A percentile compares a stretch with the other conserved stretches of the same genome.
phyloP scores from a whole-genome alignment of 148 eudicot species.

The Vaccinium macrocarpon region DNA sequence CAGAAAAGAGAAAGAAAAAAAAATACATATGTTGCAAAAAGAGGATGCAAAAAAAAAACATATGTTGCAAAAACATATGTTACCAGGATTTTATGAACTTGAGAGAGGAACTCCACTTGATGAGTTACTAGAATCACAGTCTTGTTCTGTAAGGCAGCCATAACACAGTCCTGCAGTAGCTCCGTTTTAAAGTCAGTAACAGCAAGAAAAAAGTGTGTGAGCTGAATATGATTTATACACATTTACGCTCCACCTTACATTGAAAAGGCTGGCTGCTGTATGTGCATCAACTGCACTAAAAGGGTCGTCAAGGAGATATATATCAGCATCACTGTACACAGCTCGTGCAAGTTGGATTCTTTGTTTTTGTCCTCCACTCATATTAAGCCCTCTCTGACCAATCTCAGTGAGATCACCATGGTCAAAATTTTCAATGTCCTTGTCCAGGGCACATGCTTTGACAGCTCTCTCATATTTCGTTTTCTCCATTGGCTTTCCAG shows the following conservation, averaged over 20 bases:
- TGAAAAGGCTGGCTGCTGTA: slow-evolving; percentile 51
- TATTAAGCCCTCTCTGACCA: slow-evolving; percentile 58
- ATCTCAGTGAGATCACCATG: slow-evolving; percentile 64
- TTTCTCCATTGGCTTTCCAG: slow-evolving; percentile 47
- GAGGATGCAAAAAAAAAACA: background rate
- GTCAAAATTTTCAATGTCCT: slow-evolving; percentile 39
- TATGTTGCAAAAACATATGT: background rate
- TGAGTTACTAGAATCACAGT: slow-evolving; percentile 66
- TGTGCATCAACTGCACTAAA: slow-evolving; percentile 75
- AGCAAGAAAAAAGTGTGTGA: background rate
- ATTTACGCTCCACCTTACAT: slow-evolving; percentile 24
- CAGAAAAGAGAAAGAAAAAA: background rate
- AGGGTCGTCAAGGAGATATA: slow-evolving; percentile 69
- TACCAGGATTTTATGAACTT: slow-evolving; percentile 64
- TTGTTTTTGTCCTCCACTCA: slow-evolving; percentile 68
- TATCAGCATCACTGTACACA: slow-evolving; percentile 57
- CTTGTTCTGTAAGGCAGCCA: slow-evolving; percentile 43
- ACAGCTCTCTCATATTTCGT: slow-evolving; percentile 40
- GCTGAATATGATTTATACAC: background rate
- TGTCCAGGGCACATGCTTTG: slow-evolving; percentile 50
- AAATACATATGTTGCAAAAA: background rate
- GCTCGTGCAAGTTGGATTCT: slow-evolving; percentile 65
- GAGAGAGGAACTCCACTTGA: slow-evolving; percentile 69
- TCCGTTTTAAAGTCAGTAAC: background rate
- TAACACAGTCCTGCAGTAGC: slow-evolving; percentile 57